phyloP scores from a whole-genome alignment of 2,329 filamentous ascomycete species.

The Microcyclosporella mali region DNA sequence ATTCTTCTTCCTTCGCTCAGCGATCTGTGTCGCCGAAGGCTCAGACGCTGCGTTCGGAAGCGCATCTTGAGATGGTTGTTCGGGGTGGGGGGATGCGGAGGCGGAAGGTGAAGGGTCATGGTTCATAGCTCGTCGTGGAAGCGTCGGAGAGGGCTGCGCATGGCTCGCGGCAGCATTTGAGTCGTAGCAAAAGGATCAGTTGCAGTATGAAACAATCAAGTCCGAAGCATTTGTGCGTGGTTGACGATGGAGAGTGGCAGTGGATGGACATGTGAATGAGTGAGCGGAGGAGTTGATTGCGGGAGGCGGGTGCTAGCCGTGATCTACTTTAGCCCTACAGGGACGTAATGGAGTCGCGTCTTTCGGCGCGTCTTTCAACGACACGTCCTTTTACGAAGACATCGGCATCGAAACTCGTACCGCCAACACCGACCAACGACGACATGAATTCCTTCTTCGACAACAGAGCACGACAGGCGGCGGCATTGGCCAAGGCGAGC shows the following conservation, averaged over 20 bases:
- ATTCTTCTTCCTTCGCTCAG: slow-evolving; percentile 27
- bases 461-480: slow-evolving; percentile 72
- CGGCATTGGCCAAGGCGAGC: slow-evolving; percentile 63
- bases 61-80: slow-evolving; percentile 7
- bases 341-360: slow-evolving; percentile 1
- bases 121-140: slow-evolving; percentile 31
- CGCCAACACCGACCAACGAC: neutral
- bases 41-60: neutral
- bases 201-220: neutral
- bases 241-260: neutral
- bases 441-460: slow-evolving; percentile 90
- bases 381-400: neutral
- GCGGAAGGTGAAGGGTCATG: slow-evolving; percentile 32
- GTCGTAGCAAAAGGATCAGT: too few relatives aligned
- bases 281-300: too few relatives aligned
- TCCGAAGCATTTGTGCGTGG: neutral
- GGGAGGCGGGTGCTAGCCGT: too few relatives aligned
- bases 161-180: slow-evolving; percentile 19
- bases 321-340: too few relatives aligned
- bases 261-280: too few relatives aligned
- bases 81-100: slow-evolving; percentile 13
- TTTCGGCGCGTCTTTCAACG: neutral
- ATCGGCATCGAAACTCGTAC: neutral
- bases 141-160: slow-evolving; percentile 13
- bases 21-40: slow-evolving; percentile 18